These are phyloP conservation scores for Chrysanthemum seticuspe DNA, from an alignment of 129 eudicot species.

Conservation along the genomic window DNA sequence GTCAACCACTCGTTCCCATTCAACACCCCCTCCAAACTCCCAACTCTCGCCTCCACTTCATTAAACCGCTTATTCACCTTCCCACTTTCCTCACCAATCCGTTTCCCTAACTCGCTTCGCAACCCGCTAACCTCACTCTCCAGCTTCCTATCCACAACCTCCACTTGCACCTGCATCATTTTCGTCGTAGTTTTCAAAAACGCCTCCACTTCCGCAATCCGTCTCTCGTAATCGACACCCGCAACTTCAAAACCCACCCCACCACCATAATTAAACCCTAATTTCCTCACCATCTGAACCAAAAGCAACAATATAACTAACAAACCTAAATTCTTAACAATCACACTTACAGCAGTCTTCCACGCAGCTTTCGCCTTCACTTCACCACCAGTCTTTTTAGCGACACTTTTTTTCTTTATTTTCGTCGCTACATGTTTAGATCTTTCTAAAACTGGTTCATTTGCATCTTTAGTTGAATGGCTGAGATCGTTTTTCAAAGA, in stretches of 20 bases:
- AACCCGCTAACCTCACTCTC: slow-evolving; percentile 47
- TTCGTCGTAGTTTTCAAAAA: slow-evolving; percentile 56
- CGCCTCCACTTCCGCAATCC: slow-evolving; percentile 63
- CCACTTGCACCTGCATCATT: slow-evolving; percentile 83
- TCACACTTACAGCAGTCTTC: slow-evolving; percentile 65
- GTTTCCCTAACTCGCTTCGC: slow-evolving; percentile 50
- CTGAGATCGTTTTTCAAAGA: slow-evolving; percentile 36
- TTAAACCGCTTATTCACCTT: slow-evolving; percentile 31
- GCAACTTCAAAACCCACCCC: slow-evolving; percentile 11
- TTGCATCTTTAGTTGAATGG: slow-evolving; percentile 33
- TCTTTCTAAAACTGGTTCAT: slow-evolving; percentile 51
- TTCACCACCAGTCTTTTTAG: slow-evolving; percentile 22
- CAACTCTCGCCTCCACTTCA: slow-evolving; percentile 36
- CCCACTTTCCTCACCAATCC: slow-evolving; percentile 39
- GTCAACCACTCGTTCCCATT: slow-evolving; percentile 40
- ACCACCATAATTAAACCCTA: slow-evolving; percentile 38
- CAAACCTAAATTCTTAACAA: slow-evolving; percentile 61
- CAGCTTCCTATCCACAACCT: slow-evolving; percentile 64
- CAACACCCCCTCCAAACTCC: slow-evolving; percentile 48
- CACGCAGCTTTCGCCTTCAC: slow-evolving; percentile 47
- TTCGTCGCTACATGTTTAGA: slow-evolving; percentile 40
- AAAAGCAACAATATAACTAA: slow-evolving; percentile 50
- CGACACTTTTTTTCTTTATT: slow-evolving; percentile 28
- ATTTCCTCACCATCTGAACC: slow-evolving; percentile 56
- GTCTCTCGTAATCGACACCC: slow-evolving; percentile 57